Percentiles rank a stretch among this genome's conserved stretches.
Conservation (phyloP, 2,329 filamentous ascomycete species). For the Dactylonectria macrodidyma region DNA sequence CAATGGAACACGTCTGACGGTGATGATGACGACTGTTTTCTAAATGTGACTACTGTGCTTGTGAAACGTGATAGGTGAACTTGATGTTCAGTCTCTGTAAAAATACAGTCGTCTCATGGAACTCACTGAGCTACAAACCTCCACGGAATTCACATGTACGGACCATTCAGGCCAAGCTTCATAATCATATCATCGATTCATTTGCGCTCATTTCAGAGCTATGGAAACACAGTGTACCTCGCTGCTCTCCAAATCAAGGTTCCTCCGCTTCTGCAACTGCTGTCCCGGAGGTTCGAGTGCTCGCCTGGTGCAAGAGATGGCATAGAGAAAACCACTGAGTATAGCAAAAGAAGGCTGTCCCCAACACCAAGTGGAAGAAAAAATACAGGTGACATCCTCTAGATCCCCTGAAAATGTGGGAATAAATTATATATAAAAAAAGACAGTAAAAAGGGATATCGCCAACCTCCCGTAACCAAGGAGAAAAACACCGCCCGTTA, state of each 20-base stretch:
- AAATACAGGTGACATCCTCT: slow-evolving; percentile 35
- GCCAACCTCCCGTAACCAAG: background rate
- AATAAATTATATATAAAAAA: slow-evolving; percentile 26
- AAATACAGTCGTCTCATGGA: background rate
- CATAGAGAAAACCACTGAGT: slow-evolving; percentile 23
- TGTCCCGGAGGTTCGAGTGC: background rate
- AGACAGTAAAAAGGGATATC: slow-evolving; percentile 3
- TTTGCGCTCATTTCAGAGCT: slow-evolving; percentile 8
- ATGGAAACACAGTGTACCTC: background rate
- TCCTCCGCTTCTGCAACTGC: background rate
- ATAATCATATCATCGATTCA: slow-evolving; percentile 30
- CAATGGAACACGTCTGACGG: background rate
- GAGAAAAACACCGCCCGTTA: slow-evolving; percentile 2
- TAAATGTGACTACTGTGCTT: background rate
- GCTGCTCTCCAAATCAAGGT: background rate
- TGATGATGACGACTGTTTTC: background rate
- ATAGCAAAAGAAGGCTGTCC: slow-evolving; percentile 31
- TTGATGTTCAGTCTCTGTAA: background rate
- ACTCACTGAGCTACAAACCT: background rate
- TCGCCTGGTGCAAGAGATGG: slow-evolving; percentile 8
- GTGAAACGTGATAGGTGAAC: slow-evolving; percentile 10
- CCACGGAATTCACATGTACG: background rate
- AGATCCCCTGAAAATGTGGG: slow-evolving; percentile 17
- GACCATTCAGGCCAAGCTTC: background rate
- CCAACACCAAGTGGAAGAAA: slow-evolving; percentile 40